phyloP scores from a whole-genome alignment of 768 basidiomycete genomes.

The Termitomyces sp. region DNA sequence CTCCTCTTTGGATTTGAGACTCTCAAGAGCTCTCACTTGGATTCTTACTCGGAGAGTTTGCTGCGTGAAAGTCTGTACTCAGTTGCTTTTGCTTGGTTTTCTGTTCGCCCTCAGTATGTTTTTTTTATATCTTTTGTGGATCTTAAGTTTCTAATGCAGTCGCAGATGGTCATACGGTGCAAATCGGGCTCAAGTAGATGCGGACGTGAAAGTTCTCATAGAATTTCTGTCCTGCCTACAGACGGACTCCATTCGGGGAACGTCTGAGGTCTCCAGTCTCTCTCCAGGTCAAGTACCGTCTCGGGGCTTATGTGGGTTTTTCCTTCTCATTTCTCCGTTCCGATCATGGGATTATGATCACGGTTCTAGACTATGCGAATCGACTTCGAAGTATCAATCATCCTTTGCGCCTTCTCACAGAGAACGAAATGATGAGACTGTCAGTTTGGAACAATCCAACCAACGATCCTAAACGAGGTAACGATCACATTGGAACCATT shows the following conservation, averaged over 20 bases:
- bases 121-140: not conserved
- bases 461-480: slow-evolving; percentile 67
- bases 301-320: slow-evolving; percentile 35
- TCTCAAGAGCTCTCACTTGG: slow-evolving; percentile 81
- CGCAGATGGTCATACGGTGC: slow-evolving; percentile 94
- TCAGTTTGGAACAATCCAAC: slow-evolving; percentile 88
- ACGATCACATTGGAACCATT: slow-evolving; percentile 47
- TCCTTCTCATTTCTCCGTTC: not conserved
- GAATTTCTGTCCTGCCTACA: slow-evolving; percentile 81
- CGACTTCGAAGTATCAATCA: slow-evolving; percentile 64
- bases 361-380: slow-evolving; percentile 44
- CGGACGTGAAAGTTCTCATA: slow-evolving; percentile 81
- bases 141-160: slow-evolving; percentile 1
- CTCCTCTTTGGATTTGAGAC: slow-evolving; percentile 92
- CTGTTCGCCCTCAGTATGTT: slow-evolving; percentile 85
- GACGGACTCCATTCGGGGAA: slow-evolving; percentile 62
- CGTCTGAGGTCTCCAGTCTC: slow-evolving; percentile 56
- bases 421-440: slow-evolving; percentile 85
- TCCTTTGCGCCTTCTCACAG: slow-evolving; percentile 78
- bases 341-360: not conserved
- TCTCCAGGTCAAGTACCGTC: slow-evolving; percentile 43
- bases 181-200: slow-evolving; percentile 83
- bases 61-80: slow-evolving; percentile 74
- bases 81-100: slow-evolving; percentile 89
- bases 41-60: slow-evolving; percentile 72